Base-by-base conservation (phyloP, 2,329 filamentous ascomycete species). In the Neonectria coccinea region DNA sequence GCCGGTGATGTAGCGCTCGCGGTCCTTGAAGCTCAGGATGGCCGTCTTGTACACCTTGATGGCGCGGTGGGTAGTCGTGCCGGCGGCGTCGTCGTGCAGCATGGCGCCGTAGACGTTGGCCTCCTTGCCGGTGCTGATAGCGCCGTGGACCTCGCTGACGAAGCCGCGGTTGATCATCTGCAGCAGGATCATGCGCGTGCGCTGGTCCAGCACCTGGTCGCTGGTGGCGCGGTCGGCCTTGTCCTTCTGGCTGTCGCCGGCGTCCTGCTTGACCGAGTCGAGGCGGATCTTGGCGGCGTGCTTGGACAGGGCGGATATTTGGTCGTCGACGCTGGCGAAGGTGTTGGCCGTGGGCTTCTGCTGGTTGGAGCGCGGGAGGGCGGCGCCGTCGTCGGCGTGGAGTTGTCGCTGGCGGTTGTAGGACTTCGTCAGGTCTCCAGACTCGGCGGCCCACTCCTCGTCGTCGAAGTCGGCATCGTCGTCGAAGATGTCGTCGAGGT, bases 1-100 rank as follows among this genome's bases (percentile, higher is more conserved):
- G 70, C 96, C 96, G 1, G 91, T 92, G 67, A 99, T 96, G 79
- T 99, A 99, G 74, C 94, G 91, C 80, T 97, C 94, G 63, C 96
- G 88, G 80, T 99, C 96, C 82, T 98, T 98, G 88, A 99, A 99
- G 25, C 97, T 94, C 33, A 99, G 83, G 69, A 99, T 99, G 59
- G 92, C 92, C 8, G 96, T 99, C 86, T 99, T 99, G 88, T 99
- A 99, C 55, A 99, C 93, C 82, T 99, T 99, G 84, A 98, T 94
- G 12, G 96, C 96, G 53, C 93, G 89, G 74, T 97, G 93, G 1
- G 89, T 80, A 1, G 87, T 81, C 20, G 85, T 81, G 42, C 83
- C 83, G 8, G 86, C 78, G 22, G 77, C 80, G 10, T 86, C 85
- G 7, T 88, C 83, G 54, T 88, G 83, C 3, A 89, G 86, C 11